These are phyloP conservation scores for Serendipita vermifera DNA, from an alignment of 768 basidiomycete species.

Conservation along the genomic window DNA sequence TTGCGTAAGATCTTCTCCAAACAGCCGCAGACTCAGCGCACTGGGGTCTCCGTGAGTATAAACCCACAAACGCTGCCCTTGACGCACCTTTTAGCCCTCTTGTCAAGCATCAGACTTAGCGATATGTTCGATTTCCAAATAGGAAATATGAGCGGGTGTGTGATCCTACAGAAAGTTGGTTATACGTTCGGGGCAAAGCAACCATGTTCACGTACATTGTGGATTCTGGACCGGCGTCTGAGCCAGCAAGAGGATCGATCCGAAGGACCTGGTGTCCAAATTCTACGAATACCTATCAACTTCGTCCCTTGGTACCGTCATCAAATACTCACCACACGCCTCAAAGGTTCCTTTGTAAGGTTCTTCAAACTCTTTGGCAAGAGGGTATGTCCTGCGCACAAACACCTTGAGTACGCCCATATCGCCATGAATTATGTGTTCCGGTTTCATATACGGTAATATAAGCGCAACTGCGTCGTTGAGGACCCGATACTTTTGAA, in stretches of 20 bases:
- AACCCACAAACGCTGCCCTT: not conserved
- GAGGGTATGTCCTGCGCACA: constrained; percentile 67
- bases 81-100: constrained; percentile 81
- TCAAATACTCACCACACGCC: constrained; percentile 35
- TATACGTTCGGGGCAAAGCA: constrained; percentile 7
- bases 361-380: constrained; percentile 48
- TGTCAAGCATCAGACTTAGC: constrained; percentile 86
- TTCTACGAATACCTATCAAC: constrained; percentile 27
- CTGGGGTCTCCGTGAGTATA: constrained; percentile 28
- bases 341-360: constrained; percentile 45
- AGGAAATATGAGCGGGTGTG: constrained; percentile 78
- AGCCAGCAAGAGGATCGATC: constrained; percentile 29
- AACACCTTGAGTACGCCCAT: constrained; percentile 48
- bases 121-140: constrained; percentile 91
- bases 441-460: constrained; percentile 63
- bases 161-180: constrained; percentile 34
- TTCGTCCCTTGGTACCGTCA: not conserved
- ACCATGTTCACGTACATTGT: not conserved
- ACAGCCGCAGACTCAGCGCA: constrained; percentile 75
- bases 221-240: not conserved
- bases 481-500: constrained; percentile 57
- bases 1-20: constrained; percentile 62
- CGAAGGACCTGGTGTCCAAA: constrained; percentile 61
- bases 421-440: constrained; percentile 46
- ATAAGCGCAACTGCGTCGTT: constrained; percentile 76